Evolutionary conservation across 148 eudicot species (phyloP).

Genomic region (Cornus controversa): DNA sequence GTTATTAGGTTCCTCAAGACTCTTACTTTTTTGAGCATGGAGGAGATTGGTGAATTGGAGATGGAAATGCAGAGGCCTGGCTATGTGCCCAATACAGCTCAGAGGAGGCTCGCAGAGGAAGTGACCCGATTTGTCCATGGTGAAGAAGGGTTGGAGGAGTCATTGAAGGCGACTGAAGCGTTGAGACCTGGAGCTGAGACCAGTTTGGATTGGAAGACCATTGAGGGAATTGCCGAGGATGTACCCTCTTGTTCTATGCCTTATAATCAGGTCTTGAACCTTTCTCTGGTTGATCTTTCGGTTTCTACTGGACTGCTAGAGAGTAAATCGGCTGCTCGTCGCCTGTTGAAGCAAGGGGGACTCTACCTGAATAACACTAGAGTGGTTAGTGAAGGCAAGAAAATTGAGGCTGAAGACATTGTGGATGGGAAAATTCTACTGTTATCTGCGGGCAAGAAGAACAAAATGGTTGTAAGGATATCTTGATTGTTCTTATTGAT

Average conservation of each 20-base stretch:
- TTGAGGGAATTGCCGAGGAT: conserved; percentile 72
- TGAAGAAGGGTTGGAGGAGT: conserved; percentile 73
- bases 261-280: conserved; percentile 42
- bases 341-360: conserved; percentile 89
- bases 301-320: conserved; percentile 76
- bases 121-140: conserved; percentile 87
- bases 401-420: conserved; percentile 63
- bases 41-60: conserved; percentile 62
- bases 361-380: conserved; percentile 71
- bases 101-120: conserved; percentile 78
- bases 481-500: conserved; percentile 32
- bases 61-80: conserved; percentile 44
- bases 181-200: conserved; percentile 77
- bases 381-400: conserved; percentile 68
- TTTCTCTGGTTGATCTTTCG: conserved; percentile 58
- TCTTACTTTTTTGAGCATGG: conserved; percentile 64
- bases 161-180: conserved; percentile 80
- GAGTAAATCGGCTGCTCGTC: conserved; percentile 77
- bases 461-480: conserved; percentile 83
- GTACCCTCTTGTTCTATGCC: conserved; percentile 64
- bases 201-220: conserved; percentile 61
- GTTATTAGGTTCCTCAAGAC: conserved; percentile 72
- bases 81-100: conserved; percentile 73
- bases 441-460: conserved; percentile 92
- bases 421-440: conserved; percentile 77